Conservation (phyloP, 345 rosid species). For the Acer yangbiense region DNA sequence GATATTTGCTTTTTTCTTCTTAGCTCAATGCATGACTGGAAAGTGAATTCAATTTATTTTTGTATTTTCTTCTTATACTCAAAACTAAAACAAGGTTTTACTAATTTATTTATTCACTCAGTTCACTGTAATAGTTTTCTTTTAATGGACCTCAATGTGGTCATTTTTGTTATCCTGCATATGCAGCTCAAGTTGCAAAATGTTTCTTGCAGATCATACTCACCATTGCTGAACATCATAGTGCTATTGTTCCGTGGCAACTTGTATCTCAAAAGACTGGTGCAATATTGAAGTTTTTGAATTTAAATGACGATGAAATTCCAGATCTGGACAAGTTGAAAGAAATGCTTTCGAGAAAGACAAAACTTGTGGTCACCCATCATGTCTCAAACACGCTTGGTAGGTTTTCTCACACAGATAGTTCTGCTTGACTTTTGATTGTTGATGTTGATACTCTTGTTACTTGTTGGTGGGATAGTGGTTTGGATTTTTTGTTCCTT, state of each 20-base stretch:
- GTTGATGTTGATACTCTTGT: background rate
- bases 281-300: constrained; percentile 66
- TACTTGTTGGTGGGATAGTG: background rate
- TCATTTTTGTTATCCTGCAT: background rate
- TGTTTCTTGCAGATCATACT: constrained; percentile 60
- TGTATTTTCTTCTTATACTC: background rate
- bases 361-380: constrained; percentile 80
- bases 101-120: background rate
- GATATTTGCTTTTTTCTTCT: too few relatives aligned
- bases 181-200: background rate
- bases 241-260: constrained; percentile 98
- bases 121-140: background rate
- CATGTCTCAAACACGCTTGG: constrained; percentile 92
- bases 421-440: background rate
- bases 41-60: too few relatives aligned
- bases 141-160: background rate
- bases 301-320: constrained; percentile 62
- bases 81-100: background rate
- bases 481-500: background rate
- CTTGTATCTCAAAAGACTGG: constrained; percentile 76
- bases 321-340: constrained; percentile 58
- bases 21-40: too few relatives aligned
- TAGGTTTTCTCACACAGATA: constrained; percentile 28
- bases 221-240: constrained; percentile 89
- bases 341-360: constrained; percentile 65